Evolutionary conservation across 1,139 yeast genomes (phyloP).

Genomic region (Pichia sp.): DNA sequence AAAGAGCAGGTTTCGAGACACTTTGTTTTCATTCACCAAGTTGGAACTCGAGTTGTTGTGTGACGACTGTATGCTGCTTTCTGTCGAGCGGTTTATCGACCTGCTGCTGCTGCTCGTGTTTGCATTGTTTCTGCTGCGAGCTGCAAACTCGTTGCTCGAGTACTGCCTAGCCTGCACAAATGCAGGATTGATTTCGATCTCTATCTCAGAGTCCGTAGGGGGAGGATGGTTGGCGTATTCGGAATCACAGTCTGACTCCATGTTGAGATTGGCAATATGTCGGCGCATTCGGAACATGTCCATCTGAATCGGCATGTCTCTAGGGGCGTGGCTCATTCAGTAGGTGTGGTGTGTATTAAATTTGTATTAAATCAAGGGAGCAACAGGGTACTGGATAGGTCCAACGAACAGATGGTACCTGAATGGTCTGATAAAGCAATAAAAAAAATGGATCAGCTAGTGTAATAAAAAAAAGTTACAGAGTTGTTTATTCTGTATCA

Average conservation of each 20-base stretch:
- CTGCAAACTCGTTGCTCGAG: background rate
- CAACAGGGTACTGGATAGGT: no score
- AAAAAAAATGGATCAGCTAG: no score
- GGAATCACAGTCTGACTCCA: slow-evolving; percentile 24
- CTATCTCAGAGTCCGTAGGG: slow-evolving; percentile 33
- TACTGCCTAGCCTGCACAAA: background rate
- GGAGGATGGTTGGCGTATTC: slow-evolving; percentile 31
- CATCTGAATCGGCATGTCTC: background rate
- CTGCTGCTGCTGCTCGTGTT: background rate
- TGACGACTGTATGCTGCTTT: background rate
- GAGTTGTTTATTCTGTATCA: no score
- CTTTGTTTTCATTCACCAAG: background rate
- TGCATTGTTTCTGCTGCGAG: background rate
- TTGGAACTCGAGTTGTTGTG: slow-evolving; percentile 3
- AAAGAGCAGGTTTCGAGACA: slow-evolving; percentile 14
- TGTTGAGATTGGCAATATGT: slow-evolving; percentile 9
- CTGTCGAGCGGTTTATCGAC: background rate
- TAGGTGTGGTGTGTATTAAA: no score
- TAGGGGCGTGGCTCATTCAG: background rate
- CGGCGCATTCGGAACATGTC: slow-evolving; percentile 10
- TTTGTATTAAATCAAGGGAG: no score
- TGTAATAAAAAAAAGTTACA: no score
- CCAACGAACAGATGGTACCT: no score
- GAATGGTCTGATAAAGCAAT: no score
- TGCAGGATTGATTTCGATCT: slow-evolving; percentile 12